Evolutionary conservation across 768 basidiomycete genomes (phyloP).

Genomic region (Cystofilobasidium capitatum): DNA sequence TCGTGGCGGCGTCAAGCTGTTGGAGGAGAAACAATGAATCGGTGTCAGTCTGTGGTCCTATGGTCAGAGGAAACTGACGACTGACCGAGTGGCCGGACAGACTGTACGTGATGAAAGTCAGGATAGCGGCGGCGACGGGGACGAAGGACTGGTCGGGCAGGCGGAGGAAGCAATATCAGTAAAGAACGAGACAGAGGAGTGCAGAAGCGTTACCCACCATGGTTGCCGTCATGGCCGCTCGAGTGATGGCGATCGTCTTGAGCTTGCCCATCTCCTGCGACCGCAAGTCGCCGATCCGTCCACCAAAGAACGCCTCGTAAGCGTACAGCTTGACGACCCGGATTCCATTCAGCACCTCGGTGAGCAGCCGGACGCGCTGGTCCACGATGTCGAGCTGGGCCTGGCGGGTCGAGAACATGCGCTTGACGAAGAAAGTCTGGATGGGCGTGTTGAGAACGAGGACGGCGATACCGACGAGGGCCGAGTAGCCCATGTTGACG

Average conservation of each 20-base stretch:
- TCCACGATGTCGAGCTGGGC: conserved; percentile 53
- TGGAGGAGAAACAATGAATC: too few relatives aligned
- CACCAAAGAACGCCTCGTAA: conserved; percentile 45
- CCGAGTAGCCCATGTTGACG: conserved; percentile 59
- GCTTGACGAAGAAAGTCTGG: conserved; percentile 48
- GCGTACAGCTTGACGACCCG: conserved; percentile 57
- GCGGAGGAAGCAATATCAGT: neutral
- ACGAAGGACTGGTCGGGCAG: conserved; percentile 42
- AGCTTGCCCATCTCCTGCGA: conserved; percentile 33
- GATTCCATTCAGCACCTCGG: conserved; percentile 59
- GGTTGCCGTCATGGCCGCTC: conserved; percentile 31
- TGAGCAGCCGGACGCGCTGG: conserved; percentile 53
- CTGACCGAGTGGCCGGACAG: conserved; percentile 51
- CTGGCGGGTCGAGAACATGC: conserved; percentile 45
- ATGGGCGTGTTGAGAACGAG: conserved; percentile 54
- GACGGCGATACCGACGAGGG: conserved; percentile 54
- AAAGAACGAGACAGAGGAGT: neutral
- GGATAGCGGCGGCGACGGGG: conserved; percentile 48
- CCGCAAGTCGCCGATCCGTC: conserved; percentile 31
- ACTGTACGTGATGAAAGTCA: conserved; percentile 56
- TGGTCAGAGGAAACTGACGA: too few relatives aligned
- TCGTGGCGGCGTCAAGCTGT: conserved; percentile 48
- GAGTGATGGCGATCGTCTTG: conserved; percentile 29
- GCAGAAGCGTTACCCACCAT: conserved; percentile 35
- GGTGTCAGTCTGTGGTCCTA: too few relatives aligned